Conservation (phyloP, 371 early-diverging fungal genomes). For the Apophysomyces elegans region DNA sequence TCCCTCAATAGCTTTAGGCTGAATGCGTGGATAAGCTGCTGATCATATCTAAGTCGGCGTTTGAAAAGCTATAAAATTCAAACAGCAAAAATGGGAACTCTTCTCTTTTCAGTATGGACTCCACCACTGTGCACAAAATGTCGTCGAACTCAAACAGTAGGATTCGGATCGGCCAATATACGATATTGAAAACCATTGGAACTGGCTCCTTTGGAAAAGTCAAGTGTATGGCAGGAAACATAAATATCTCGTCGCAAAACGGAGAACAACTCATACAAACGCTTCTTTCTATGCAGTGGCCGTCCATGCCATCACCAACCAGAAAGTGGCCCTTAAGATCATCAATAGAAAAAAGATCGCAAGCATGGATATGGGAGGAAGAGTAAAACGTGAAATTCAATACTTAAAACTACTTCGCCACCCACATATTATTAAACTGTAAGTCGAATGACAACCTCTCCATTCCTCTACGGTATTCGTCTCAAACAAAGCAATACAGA, state of each 20-base stretch:
- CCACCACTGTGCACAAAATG: slow-evolving; percentile 12
- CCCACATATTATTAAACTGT: slow-evolving; percentile 98
- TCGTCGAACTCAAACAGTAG: slow-evolving; percentile 37
- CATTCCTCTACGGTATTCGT: background rate
- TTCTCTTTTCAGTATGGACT: background rate
- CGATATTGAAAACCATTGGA: slow-evolving; percentile 92
- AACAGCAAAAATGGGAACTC: too few relatives aligned
- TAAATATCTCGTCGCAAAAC: background rate
- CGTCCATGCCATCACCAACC: slow-evolving; percentile 89
- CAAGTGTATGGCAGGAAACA: slow-evolving; percentile 75
- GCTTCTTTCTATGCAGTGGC: slow-evolving; percentile 74
- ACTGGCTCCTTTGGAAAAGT: slow-evolving; percentile 98
- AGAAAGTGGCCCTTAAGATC: slow-evolving; percentile 96
- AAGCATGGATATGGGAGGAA: slow-evolving; percentile 90
- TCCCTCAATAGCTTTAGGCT: too few relatives aligned
- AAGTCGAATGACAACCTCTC: slow-evolving; percentile 22
- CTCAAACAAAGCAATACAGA: slow-evolving; percentile 34
- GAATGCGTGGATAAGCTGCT: too few relatives aligned
- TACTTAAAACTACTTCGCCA: slow-evolving; percentile 94
- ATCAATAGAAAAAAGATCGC: slow-evolving; percentile 90
- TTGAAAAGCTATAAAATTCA: too few relatives aligned
- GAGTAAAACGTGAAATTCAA: slow-evolving; percentile 97
- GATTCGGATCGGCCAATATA: slow-evolving; percentile 88
- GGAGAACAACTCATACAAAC: background rate
- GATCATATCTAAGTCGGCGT: too few relatives aligned